phyloP scores from a whole-genome alignment of 108 stramenopile genomes.

The Conticribra weissflogii region DNA sequence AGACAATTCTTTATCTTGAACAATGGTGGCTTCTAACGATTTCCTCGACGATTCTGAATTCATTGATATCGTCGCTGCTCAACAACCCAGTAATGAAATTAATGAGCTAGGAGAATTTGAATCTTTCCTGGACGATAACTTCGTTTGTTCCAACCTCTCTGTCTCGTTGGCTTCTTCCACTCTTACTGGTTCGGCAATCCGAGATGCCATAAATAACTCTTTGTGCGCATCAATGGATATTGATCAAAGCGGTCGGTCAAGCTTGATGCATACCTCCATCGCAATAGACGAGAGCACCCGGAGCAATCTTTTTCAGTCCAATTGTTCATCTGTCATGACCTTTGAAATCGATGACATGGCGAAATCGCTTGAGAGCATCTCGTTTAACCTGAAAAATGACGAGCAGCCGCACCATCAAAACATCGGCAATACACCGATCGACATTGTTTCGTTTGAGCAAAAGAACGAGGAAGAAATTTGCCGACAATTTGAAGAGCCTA shows the following conservation, averaged over 20 bases:
- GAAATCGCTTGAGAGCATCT: neutral
- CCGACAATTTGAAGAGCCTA: no score
- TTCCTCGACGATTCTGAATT: neutral
- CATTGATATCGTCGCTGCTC: neutral
- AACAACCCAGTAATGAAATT: neutral
- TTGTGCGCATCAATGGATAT: neutral
- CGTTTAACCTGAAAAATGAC: neutral
- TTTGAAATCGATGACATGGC: neutral
- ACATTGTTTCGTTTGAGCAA: no score
- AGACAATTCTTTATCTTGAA: no score
- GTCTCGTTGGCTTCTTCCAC: neutral
- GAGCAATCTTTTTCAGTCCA: neutral
- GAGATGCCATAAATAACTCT: neutral
- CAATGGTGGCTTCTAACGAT: no score
- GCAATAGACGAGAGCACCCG: neutral
- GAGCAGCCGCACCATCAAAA: neutral
- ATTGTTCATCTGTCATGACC: neutral
- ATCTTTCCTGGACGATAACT: neutral
- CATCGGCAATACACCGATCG: neutral
- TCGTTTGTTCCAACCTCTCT: neutral
- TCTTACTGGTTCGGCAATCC: neutral
- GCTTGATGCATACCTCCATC: neutral
- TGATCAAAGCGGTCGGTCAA: neutral
- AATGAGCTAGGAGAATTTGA: neutral
- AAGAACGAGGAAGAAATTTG: no score